A percentile compares a stretch with the other conserved stretches of the same genome.
Evolutionary conservation across 2,329 filamentous ascomycete genomes (phyloP).

Genomic region (Pseudocercospora pini-densiflorae): DNA sequence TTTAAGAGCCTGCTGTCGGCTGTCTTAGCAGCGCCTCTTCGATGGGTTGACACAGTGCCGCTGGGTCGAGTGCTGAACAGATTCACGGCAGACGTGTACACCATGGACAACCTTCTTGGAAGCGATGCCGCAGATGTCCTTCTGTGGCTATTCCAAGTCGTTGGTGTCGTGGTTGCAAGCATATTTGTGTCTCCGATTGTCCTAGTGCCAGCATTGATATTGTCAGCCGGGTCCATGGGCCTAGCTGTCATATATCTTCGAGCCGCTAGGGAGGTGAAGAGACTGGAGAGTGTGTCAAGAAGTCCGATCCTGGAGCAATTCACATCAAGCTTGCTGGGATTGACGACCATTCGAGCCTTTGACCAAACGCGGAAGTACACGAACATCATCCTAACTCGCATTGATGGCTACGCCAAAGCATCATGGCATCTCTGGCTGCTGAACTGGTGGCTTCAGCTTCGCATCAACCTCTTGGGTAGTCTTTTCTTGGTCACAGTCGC

Average conservation of each 20-base stretch:
- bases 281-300: slow-evolving; percentile 9
- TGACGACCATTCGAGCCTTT: slow-evolving; percentile 6
- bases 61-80: slow-evolving; percentile 93
- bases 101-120: slow-evolving; percentile 62
- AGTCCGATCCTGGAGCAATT: slow-evolving; percentile 14
- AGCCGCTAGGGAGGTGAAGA: slow-evolving; percentile 11
- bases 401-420: background rate
- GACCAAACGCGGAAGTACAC: background rate
- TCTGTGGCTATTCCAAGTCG: slow-evolving; percentile 4
- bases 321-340: background rate
- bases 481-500: background rate
- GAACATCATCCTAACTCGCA: background rate
- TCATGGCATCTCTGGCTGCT: slow-evolving; percentile 4
- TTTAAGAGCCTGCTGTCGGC: slow-evolving; percentile 79
- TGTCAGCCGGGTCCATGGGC: background rate
- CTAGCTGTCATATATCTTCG: background rate
- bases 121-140: slow-evolving; percentile 51
- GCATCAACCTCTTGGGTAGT: background rate
- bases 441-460: background rate
- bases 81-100: slow-evolving; percentile 93
- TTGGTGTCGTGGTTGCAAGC: slow-evolving; percentile 8
- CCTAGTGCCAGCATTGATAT: slow-evolving; percentile 6
- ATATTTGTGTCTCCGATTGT: background rate
- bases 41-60: slow-evolving; percentile 93
- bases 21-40: slow-evolving; percentile 86